Conservation (phyloP, 2,329 filamentous ascomycete species). For the Sclerotinia nivalis region DNA sequence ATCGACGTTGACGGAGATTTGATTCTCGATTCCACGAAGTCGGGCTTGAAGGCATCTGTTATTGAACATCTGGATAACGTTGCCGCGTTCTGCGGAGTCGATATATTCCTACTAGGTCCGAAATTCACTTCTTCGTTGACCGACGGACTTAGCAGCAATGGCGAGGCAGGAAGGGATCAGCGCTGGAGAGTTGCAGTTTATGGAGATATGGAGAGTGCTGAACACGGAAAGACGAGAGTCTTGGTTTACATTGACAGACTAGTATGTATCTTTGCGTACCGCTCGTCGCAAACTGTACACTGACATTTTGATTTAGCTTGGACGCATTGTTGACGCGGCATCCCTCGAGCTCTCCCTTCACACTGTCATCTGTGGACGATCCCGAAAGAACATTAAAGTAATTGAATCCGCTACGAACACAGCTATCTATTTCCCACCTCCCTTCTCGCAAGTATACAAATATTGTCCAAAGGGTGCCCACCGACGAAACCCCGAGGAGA, state of each 20-base stretch:
- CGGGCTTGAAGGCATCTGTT: constrained; percentile 72
- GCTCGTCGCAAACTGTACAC: constrained; percentile 31
- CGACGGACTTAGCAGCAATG: constrained; percentile 70
- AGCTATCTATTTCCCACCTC: constrained; percentile 95
- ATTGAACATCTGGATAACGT: constrained; percentile 85
- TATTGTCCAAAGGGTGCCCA: constrained; percentile 83
- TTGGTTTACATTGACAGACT: constrained; percentile 85
- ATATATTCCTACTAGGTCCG: constrained; percentile 93
- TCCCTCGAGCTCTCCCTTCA: constrained; percentile 86
- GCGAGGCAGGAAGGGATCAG: constrained; percentile 78
- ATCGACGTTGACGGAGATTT: constrained; percentile 92
- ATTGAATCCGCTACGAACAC: constrained; percentile 96
- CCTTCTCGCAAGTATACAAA: constrained; percentile 87
- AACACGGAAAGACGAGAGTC: constrained; percentile 94
- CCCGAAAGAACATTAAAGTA: constrained; percentile 94
- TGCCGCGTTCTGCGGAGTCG: constrained; percentile 85
- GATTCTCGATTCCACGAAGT: constrained; percentile 70
- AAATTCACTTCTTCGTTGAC: constrained; percentile 77
- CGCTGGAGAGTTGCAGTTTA: constrained; percentile 92
- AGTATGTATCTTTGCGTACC: constrained; percentile 27
- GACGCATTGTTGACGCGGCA: constrained; percentile 73
- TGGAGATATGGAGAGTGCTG: constrained; percentile 89
- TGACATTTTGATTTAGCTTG: constrained; percentile 56
- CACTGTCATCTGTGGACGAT: constrained; percentile 87
- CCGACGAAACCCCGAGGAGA: constrained; percentile 80